phyloP scores from a whole-genome alignment of 1,139 yeast genomes.

The Saccharomyces hybrid region DNA sequence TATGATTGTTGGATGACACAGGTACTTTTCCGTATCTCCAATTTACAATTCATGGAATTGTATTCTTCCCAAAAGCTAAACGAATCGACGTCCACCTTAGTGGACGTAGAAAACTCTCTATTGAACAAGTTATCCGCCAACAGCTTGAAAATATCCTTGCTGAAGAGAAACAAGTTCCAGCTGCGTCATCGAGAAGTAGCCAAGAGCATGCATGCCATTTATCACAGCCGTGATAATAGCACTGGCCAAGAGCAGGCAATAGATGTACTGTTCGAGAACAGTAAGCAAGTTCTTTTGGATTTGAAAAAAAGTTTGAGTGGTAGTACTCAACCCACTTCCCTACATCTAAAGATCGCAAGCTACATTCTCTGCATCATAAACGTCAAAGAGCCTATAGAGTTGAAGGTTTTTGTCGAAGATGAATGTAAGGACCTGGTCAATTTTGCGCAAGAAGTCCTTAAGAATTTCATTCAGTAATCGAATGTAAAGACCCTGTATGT shows the following conservation, averaged over 20 bases:
- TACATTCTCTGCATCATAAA: slow-evolving; percentile 9
- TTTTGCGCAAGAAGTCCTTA: not conserved
- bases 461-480: not conserved
- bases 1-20: slow-evolving; percentile 13
- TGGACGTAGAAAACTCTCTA: not conserved
- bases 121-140: not conserved
- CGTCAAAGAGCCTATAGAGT: slow-evolving; percentile 1
- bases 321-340: slow-evolving; percentile 2
- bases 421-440: not conserved
- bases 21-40: slow-evolving; percentile 5
- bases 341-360: slow-evolving; percentile 13
- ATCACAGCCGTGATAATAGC: not conserved
- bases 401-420: not conserved
- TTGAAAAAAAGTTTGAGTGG: not conserved
- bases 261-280: not conserved
- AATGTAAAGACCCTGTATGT: not conserved
- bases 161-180: not conserved
- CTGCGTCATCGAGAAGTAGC: not conserved
- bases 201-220: not conserved
- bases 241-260: not conserved
- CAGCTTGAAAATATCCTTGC: not conserved
- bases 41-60: slow-evolving; percentile 5
- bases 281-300: not conserved
- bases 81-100: not conserved
- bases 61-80: slow-evolving; percentile 3